Conservation (phyloP, 2,329 filamentous ascomycete genomes). For the Xylaria sp. region DNA sequence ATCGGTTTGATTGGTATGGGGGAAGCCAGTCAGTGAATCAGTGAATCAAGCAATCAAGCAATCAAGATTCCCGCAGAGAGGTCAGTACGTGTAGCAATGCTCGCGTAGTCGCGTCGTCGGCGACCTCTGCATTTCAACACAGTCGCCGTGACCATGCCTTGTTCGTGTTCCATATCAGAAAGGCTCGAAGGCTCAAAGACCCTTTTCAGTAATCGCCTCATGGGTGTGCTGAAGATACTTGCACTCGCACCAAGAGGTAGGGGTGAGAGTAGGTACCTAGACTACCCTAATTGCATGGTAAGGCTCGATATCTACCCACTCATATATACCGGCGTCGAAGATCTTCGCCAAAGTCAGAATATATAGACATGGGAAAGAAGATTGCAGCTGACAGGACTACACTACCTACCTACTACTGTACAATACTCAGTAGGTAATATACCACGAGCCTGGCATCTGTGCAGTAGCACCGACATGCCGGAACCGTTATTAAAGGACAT, state of each 20-base stretch:
- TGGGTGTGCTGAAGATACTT: not conserved
- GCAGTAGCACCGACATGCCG: constrained; percentile 26
- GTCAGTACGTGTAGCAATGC: not conserved
- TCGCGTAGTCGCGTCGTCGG: constrained; percentile 31
- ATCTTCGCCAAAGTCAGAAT: constrained; percentile 33
- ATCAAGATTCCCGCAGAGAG: constrained; percentile 3
- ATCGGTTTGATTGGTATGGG: constrained; percentile 33
- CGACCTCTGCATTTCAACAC: constrained; percentile 30
- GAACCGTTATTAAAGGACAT: constrained; percentile 10
- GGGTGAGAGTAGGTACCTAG: constrained; percentile 14
- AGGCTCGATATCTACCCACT: constrained; percentile 33
- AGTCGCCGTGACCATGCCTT: constrained; percentile 20
- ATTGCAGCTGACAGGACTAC: constrained; percentile 35
- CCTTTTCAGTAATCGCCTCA: constrained; percentile 1
- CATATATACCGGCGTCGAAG: constrained; percentile 20
- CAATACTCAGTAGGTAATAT: not conserved
- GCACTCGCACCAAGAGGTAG: constrained; percentile 15
- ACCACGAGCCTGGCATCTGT: constrained; percentile 27
- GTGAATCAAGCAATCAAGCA: not conserved
- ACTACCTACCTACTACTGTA: not conserved
- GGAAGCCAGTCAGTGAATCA: constrained; percentile 7
- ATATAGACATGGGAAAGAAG: constrained; percentile 28
- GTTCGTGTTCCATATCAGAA: constrained; percentile 28
- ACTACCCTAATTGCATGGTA: constrained; percentile 21
- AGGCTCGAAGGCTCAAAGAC: not conserved